Percentiles rank a stretch among this genome's conserved stretches.
Conservation (phyloP, 106 monocot genomes). For the Dactylorhiza incarnata region DNA sequence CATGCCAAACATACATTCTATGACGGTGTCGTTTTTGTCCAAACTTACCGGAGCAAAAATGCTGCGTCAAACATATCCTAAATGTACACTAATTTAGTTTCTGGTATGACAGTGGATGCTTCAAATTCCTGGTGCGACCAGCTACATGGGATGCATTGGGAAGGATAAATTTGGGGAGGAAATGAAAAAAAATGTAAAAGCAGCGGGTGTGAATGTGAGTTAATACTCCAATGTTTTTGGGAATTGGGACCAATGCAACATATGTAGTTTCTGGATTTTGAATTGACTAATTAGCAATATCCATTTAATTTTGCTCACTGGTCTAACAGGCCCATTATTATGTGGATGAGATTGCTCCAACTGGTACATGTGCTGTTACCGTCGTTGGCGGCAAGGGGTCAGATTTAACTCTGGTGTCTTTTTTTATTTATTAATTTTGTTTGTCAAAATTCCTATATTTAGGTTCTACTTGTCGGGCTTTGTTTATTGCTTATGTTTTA, state of each 20-base stretch:
- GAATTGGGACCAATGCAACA: background rate
- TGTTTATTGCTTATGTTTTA: background rate
- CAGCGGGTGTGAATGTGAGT: conserved; percentile 77
- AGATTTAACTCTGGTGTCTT: background rate
- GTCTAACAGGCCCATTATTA: conserved; percentile 70
- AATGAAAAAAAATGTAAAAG: conserved; percentile 75
- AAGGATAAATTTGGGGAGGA: conserved; percentile 95
- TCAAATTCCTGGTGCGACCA: conserved; percentile 91
- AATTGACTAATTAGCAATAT: background rate
- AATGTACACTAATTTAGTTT: background rate
- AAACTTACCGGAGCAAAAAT: background rate
- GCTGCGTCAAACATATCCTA: background rate
- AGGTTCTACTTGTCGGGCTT: background rate
- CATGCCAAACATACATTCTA: no score
- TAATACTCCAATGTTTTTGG: background rate
- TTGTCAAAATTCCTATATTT: background rate
- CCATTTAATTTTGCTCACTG: no score
- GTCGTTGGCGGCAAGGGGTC: conserved; percentile 90
- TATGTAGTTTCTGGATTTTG: background rate
- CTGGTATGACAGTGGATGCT: conserved; percentile 80
- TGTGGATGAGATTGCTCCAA: conserved; percentile 67
- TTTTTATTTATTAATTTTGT: no score
- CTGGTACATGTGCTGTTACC: conserved; percentile 95
- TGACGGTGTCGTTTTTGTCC: background rate
- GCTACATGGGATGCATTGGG: conserved; percentile 94